Base-by-base conservation (phyloP, 2,329 filamentous ascomycete genomes). In the Fusarium begoniae region DNA sequence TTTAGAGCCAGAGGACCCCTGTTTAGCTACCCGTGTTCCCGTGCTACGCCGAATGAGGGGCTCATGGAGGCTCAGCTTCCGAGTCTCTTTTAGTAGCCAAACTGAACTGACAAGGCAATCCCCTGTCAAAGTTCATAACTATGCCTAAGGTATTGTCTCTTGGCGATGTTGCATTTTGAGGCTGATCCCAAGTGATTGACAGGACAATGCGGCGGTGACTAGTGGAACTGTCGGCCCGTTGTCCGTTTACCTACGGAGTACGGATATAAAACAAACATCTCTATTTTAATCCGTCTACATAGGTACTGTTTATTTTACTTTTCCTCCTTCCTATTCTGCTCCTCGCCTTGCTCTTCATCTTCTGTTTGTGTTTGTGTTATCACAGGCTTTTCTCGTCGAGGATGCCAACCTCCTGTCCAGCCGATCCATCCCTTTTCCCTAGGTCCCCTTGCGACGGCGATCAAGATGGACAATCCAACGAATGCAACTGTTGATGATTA, bases 371-470 rank as follows among this genome's bases (percentile, higher is more conserved):
- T 40, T 20, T 63, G 70, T 37, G 37, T 59, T 37, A 32, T 38
- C 20, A 40, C 57, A 24, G 38, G n/a, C n/a, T 60, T 63, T 37
- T 73, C 69, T 53, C 64, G 69, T 53, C 72, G 67, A 20, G 68
- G 72, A 55, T 66, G 70, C 76, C 76, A 82, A 1, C 80, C 80
- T 13, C 80, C 80, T 57, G 63, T 72, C 80, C 80, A 82, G 12
- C 80, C 80, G 44, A 81, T 24, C 80, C 80, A 82, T 3, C 80
- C 76, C 5, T 64, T 76, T 61, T 81, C 80, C 40, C 77, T 73
- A 2, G 80, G 80, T 1, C 80, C 80, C 64, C 79, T 75, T 13
- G 69, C 59, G 8, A 81, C 37, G 20, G 77, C 85, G 6, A 80
- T 45, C 14, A 79, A 12, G 13, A 81, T 73, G 5, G 78, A 75